Conservation (phyloP, 257 asterid species). For the Penstemon barbatus region DNA sequence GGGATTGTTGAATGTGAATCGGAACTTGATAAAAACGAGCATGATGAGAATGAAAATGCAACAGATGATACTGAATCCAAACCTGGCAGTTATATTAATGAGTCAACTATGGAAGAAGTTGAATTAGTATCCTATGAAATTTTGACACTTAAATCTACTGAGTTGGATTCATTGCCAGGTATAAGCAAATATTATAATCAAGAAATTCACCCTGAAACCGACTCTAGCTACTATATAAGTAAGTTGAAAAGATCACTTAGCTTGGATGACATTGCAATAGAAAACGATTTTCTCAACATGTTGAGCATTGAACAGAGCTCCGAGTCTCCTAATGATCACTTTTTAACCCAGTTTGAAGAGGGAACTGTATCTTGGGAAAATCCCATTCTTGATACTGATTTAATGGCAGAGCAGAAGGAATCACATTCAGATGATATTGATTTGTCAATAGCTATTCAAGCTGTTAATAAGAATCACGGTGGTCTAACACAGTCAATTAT, state of each 20-base stretch:
- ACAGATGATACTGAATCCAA: conserved; percentile 26
- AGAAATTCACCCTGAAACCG: conserved; percentile 30
- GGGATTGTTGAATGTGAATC: conserved; percentile 34
- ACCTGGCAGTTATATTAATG: conserved; percentile 13
- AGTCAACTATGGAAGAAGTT: conserved; percentile 31
- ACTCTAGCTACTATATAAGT: conserved; percentile 32
- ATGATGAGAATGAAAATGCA: conserved; percentile 25
- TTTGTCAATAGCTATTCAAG: conserved; percentile 47
- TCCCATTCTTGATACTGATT: conserved; percentile 37
- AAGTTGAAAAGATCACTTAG: conserved; percentile 50
- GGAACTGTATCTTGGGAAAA: conserved; percentile 31
- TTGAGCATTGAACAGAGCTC: conserved; percentile 44
- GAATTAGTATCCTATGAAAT: conserved; percentile 31
- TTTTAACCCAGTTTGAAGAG: conserved; percentile 42
- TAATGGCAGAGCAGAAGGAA: conserved; percentile 33
- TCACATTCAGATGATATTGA: conserved; percentile 51
- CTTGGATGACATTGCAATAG: conserved; percentile 65
- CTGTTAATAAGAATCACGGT: conserved; percentile 39
- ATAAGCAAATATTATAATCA: conserved; percentile 33
- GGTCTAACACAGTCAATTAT: conserved; percentile 40
- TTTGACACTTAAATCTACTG: conserved; percentile 32
- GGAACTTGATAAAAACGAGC: conserved; percentile 34
- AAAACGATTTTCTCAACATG: conserved; percentile 74
- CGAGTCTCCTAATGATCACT: conserved; percentile 42
- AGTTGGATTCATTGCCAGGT: conserved; percentile 32